A percentile compares a stretch with the other conserved stretches of the same genome.
Evolutionary conservation across 1,139 yeast genomes (phyloP).

Genomic region (Citeromyces hawaiiensis): DNA sequence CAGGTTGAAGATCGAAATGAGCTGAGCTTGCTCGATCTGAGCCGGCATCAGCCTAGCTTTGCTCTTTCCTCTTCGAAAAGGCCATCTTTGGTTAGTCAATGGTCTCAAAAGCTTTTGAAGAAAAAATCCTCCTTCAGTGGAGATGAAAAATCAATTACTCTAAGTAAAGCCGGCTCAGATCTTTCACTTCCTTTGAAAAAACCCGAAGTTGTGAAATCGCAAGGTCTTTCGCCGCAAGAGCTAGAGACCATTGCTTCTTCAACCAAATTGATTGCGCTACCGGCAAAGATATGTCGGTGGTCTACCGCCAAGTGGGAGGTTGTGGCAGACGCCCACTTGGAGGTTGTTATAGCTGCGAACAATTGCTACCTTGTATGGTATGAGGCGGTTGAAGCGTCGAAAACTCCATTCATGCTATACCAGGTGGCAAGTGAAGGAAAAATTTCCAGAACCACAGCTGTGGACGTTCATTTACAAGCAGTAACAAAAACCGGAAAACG

Average conservation of each 20-base stretch:
- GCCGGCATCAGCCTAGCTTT: background rate
- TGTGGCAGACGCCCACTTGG: slow-evolving; percentile 3
- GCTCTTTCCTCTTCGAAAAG: background rate
- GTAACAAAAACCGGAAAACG: background rate
- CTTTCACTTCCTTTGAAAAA: slow-evolving; percentile 5
- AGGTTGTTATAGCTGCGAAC: slow-evolving; percentile 2
- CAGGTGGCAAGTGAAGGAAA: slow-evolving; percentile 5
- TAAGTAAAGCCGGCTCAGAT: slow-evolving; percentile 3
- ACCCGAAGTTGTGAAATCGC: slow-evolving; percentile 2
- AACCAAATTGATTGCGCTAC: slow-evolving; percentile 8
- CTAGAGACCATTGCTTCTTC: slow-evolving; percentile 2
- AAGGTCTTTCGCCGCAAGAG: slow-evolving; percentile 1
- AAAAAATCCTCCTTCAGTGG: background rate
- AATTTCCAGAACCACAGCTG: slow-evolving; percentile 10
- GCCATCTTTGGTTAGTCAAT: background rate
- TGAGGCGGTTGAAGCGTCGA: slow-evolving; percentile 2
- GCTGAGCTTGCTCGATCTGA: background rate
- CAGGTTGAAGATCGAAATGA: background rate
- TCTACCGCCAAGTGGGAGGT: slow-evolving; percentile 11
- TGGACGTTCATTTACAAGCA: slow-evolving; percentile 11
- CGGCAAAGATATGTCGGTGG: slow-evolving; percentile 13
- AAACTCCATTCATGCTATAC: slow-evolving; percentile 2
- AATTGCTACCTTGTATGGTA: slow-evolving; percentile 4
- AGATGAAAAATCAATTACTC: background rate
- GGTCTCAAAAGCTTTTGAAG: background rate